Evolutionary conservation across 371 early-diverging fungal species (phyloP).

Genomic region (Saksenaea oblongispora): DNA sequence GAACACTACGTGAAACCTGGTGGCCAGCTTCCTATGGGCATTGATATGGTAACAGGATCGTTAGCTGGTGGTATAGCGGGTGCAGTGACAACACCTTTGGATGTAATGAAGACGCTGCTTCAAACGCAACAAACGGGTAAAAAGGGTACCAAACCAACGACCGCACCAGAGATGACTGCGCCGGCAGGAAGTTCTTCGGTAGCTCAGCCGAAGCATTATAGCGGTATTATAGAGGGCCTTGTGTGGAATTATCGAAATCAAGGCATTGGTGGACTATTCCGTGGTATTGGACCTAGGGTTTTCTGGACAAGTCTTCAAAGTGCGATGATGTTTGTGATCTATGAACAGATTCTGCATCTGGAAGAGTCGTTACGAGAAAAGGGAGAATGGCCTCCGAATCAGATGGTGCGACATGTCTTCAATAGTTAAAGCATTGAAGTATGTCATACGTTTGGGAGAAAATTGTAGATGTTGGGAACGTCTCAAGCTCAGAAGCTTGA

Average conservation of each 20-base stretch:
- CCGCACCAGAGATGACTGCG: conserved; percentile 13
- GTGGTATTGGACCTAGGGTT: conserved; percentile 68
- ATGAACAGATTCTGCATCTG: conserved; percentile 62
- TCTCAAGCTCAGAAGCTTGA: neutral
- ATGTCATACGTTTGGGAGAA: neutral
- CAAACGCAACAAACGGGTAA: conserved; percentile 61
- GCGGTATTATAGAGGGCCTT: conserved; percentile 66
- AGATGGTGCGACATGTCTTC: conserved; percentile 8
- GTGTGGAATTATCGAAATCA: conserved; percentile 63
- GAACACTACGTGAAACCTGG: conserved; percentile 22
- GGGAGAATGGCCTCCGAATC: conserved; percentile 43
- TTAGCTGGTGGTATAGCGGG: conserved; percentile 73
- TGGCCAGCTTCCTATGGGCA: conserved; percentile 45
- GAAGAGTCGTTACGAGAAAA: conserved; percentile 35
- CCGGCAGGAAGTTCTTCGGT: conserved; percentile 10
- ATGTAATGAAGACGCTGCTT: conserved; percentile 69
- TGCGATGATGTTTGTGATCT: conserved; percentile 71
- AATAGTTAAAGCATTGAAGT: neutral
- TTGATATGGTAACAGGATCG: conserved; percentile 62
- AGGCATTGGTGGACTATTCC: conserved; percentile 63
- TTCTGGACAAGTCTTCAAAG: conserved; percentile 71
- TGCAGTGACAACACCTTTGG: conserved; percentile 69
- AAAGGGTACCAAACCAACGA: conserved; percentile 25
- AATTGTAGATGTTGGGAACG: neutral
- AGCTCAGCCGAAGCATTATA: conserved; percentile 52